Conservation (phyloP, 2,329 filamentous ascomycete genomes). For the Boeremia lycopersici region DNA sequence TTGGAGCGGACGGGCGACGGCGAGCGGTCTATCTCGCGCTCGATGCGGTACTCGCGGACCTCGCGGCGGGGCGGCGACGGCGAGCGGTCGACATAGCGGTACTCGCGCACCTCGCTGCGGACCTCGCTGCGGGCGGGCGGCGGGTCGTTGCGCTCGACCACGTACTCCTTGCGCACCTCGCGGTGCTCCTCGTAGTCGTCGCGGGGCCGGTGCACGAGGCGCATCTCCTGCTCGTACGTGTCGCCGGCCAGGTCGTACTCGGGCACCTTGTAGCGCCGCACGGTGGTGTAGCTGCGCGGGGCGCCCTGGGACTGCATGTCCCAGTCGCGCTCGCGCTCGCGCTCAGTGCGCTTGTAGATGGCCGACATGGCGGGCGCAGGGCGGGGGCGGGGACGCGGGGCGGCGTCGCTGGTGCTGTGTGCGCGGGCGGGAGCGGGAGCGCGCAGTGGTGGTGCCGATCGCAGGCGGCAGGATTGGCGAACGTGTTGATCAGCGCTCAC, state of each 20-base stretch:
- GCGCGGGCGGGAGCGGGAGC: conserved; percentile 11
- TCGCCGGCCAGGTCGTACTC: conserved; percentile 52
- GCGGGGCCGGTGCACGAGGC: conserved; percentile 52
- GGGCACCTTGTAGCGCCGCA: conserved; percentile 65
- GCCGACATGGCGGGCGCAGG: conserved; percentile 48
- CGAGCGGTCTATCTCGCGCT: conserved; percentile 57
- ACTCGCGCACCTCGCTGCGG: conserved; percentile 43
- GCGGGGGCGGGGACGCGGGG: conserved; percentile 3
- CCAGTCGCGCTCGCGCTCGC: conserved; percentile 54
- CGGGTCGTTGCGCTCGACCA: conserved; percentile 44
- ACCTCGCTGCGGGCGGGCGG: conserved; percentile 38
- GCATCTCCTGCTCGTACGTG: conserved; percentile 55
- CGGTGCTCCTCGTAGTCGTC: conserved; percentile 41
- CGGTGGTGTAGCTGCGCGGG: conserved; percentile 57
- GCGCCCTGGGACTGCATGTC: conserved; percentile 46
- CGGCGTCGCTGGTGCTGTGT: background rate
- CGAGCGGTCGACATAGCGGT: conserved; percentile 45
- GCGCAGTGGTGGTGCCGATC: conserved; percentile 28
- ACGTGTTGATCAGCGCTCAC: conserved; percentile 20
- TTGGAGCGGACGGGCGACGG: conserved; percentile 52
- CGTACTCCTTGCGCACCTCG: conserved; percentile 44
- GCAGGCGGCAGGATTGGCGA: conserved; percentile 25
- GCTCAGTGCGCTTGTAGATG: conserved; percentile 51
- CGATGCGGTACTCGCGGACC: conserved; percentile 57
- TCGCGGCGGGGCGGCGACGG: conserved; percentile 54